phyloP scores from a whole-genome alignment of 768 basidiomycete genomes.

The Gymnopilus junonius region DNA sequence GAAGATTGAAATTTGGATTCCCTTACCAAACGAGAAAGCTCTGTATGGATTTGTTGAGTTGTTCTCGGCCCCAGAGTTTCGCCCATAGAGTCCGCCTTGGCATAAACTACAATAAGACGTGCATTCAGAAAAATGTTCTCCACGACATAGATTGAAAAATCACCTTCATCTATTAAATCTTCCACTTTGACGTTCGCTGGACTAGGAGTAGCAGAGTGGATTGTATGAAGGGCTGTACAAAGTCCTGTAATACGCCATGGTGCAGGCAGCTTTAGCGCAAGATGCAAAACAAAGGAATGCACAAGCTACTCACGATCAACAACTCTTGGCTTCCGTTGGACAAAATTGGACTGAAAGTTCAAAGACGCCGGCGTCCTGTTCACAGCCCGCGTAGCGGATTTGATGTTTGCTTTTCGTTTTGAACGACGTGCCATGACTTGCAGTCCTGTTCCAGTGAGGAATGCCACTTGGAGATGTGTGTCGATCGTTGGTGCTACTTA shows the following conservation, averaged over 20 bases:
- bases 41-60: background rate
- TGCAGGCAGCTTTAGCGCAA: background rate
- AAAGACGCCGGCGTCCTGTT: background rate
- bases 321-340: background rate
- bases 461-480: background rate
- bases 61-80: constrained; percentile 7
- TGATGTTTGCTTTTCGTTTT: background rate
- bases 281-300: background rate
- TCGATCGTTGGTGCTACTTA: too few relatives aligned
- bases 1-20: too few relatives aligned
- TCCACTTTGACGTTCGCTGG: background rate
- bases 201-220: background rate
- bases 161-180: background rate
- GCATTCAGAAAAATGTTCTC: background rate
- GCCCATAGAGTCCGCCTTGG: background rate
- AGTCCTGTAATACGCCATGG: background rate
- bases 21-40: constrained; percentile 5
- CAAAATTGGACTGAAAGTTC: background rate
- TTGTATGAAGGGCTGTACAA: background rate
- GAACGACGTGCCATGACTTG: background rate
- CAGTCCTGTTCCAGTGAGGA: background rate
- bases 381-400: background rate
- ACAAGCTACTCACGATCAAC: background rate
- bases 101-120: background rate
- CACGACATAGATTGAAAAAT: background rate